Evolutionary conservation across 108 stramenopile species (phyloP).

Genomic region (Cyclostephanos tholiformis): DNA sequence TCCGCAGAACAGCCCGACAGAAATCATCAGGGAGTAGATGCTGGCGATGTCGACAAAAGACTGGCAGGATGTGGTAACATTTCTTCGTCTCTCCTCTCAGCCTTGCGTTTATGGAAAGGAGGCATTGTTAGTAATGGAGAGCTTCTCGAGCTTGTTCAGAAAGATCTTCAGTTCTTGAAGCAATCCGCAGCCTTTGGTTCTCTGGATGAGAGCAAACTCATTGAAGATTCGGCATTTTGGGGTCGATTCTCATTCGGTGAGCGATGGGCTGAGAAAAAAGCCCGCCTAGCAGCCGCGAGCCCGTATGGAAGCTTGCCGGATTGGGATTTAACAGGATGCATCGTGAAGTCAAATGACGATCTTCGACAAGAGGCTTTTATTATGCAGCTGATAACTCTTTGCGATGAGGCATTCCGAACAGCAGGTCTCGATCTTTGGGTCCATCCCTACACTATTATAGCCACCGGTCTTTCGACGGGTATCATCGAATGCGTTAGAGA

Average conservation of each 20-base stretch:
- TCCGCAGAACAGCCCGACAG: conserved; percentile 17
- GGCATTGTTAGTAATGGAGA: conserved; percentile 81
- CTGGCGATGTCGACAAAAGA: conserved; percentile 80
- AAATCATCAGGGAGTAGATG: conserved; percentile 72
- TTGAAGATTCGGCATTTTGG: conserved; percentile 89
- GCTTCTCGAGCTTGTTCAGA: conserved; percentile 84
- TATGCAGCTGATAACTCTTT: conserved; percentile 94
- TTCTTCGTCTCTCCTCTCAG: conserved; percentile 79
- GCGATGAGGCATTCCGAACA: conserved; percentile 89
- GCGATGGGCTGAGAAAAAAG: conserved; percentile 92
- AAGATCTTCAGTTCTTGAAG: conserved; percentile 77
- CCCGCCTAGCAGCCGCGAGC: conserved; percentile 80
- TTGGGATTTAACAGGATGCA: conserved; percentile 92
- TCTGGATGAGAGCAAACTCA: conserved; percentile 66
- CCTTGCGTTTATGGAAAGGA: conserved; percentile 83
- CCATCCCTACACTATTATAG: conserved; percentile 92
- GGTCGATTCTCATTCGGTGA: conserved; percentile 94
- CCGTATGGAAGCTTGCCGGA: conserved; percentile 71
- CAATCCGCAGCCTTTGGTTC: conserved; percentile 55
- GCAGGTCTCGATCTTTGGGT: conserved; percentile 90
- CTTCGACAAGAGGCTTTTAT: conserved; percentile 96
- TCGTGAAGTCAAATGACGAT: conserved; percentile 99
- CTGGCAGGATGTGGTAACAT: conserved; percentile 82
- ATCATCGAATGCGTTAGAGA: conserved; percentile 92
- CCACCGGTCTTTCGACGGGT: conserved; percentile 90